Evolutionary conservation across 495 filamentous ascomycete genomes (phyloP), one percentile per base, ranked within the genome.

Genomic region (Annulohypoxylon maeteangense): DNA sequence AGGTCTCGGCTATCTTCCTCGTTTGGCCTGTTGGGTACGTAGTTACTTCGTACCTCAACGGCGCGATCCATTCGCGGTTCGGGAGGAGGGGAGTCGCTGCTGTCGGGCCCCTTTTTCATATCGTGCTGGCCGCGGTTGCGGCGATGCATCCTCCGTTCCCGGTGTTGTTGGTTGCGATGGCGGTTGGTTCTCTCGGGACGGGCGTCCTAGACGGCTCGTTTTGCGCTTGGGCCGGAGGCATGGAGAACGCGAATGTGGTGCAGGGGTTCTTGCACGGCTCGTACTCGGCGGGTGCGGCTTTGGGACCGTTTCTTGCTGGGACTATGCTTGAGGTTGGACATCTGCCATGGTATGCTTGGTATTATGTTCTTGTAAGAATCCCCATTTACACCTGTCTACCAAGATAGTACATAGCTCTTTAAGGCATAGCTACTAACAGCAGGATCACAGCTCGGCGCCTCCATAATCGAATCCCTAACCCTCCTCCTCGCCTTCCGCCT

Each of bases 1-100:
- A 89, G 25, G 87, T 93, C n/a, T 91, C 91, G 11, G 68, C 90
- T 4, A 87, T 93, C 56, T 93, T 93, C 78, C 84, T 93, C 5
- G 79, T 87, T 20, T 90, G 89, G 70, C 91, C 90, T 2, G 55
- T 88, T 4, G 91, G 91, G 14, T 94, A 92, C 79, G 83, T 91
- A 31, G 69, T 82, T 11, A 88, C 90, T 0, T 90, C 90, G 2
- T 87, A 89, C 27, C 76, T 87, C 45, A 89, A 85, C 27, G 80
- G 86, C 71, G 80, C 67, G 53, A 71, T 84, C 2, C 79, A 84
- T 45, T 1, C 70, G 36, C 40, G 74, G 12, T 81, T 88, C 53
- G 91, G 91, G 8, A 90, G 90, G 44, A 85, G 89, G 1, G 91
- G 90, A 0, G 82, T 92, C 2, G 90, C 89, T 4, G 67, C 88